Evolutionary conservation across 352 stramenopile species (phyloP).

Genomic region (Pythium sukuiense): DNA sequence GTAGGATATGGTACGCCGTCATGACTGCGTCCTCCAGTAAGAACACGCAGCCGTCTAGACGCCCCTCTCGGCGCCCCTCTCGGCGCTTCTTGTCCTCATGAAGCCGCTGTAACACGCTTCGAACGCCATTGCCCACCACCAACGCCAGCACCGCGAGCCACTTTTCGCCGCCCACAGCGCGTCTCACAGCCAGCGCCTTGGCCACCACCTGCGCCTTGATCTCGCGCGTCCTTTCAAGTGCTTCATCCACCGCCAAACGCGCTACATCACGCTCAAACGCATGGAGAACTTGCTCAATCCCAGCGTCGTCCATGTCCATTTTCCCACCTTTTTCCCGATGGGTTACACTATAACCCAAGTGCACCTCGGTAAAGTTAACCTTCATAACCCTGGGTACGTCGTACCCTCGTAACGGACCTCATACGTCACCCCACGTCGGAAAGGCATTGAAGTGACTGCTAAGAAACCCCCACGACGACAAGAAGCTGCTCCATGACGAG

Average conservation of each 20-base stretch:
- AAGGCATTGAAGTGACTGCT: conserved; percentile 14
- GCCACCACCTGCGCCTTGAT: conserved; percentile 7
- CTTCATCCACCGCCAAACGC: background rate
- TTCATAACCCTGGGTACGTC: background rate
- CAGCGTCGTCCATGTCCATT: background rate
- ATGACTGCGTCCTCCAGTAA: background rate
- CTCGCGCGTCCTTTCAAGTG: conserved; percentile 9
- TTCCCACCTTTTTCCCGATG: background rate
- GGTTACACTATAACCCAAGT: background rate
- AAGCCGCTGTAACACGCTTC: conserved; percentile 1
- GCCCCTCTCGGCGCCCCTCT: background rate
- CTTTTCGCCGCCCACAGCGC: background rate
- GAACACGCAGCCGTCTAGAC: background rate
- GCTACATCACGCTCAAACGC: conserved; percentile 17
- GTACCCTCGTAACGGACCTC: conserved; percentile 4
- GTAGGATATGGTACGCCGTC: conserved; percentile 8
- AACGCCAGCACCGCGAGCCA: conserved; percentile 6
- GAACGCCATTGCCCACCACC: background rate
- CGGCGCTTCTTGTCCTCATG: background rate
- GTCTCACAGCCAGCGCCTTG: background rate
- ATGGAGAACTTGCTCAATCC: background rate
- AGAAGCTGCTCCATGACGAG: conserved; percentile 4
- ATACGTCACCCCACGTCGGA: background rate
- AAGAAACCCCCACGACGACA: background rate
- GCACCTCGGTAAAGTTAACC: background rate